These are phyloP conservation scores for Puya raimondii DNA, from an alignment of 176 grass and related monocot species.

Conservation along the genomic window DNA sequence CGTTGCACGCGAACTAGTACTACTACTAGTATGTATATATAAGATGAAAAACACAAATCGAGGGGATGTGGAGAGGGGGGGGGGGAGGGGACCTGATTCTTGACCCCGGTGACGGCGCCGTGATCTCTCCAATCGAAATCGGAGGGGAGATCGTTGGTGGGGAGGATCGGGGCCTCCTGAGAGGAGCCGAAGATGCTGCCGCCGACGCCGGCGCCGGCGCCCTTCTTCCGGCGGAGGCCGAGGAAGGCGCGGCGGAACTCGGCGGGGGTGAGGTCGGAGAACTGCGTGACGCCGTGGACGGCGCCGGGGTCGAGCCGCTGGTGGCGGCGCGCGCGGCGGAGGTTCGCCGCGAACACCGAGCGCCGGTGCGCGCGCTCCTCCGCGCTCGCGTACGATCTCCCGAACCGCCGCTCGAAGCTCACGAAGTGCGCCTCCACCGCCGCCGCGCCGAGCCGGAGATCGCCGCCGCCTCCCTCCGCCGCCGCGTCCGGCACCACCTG, in stretches of 20 bases:
- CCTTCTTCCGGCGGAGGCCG: constrained; percentile 36
- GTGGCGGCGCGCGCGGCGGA: constrained; percentile 51
- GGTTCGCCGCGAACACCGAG: constrained; percentile 58
- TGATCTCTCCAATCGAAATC: constrained; percentile 81
- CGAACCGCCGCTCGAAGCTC: constrained; percentile 58
- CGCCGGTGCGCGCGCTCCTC: constrained; percentile 51
- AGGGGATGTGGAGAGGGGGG: too few relatives aligned
- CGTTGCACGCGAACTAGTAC: too few relatives aligned
- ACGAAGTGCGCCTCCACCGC: constrained; percentile 44
- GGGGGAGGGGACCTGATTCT: constrained; percentile 52
- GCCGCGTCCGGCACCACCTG: constrained; percentile 35
- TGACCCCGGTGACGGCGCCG: constrained; percentile 66
- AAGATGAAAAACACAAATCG: too few relatives aligned
- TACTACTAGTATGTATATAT: too few relatives aligned
- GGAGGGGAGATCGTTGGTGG: constrained; percentile 52
- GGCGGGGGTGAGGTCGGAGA: constrained; percentile 82
- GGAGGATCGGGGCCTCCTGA: constrained; percentile 50
- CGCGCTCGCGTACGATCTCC: constrained; percentile 45
- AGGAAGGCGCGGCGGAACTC: constrained; percentile 64
- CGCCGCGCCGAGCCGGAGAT: constrained; percentile 38
- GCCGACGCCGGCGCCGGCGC: not conserved
- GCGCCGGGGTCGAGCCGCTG: constrained; percentile 78
- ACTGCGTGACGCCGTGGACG: constrained; percentile 71
- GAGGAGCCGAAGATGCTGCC: not conserved
- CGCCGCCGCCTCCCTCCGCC: not conserved